Evolutionary conservation across 805 yeast species (phyloP).

Genomic region (Ogataea paradorogensis): DNA sequence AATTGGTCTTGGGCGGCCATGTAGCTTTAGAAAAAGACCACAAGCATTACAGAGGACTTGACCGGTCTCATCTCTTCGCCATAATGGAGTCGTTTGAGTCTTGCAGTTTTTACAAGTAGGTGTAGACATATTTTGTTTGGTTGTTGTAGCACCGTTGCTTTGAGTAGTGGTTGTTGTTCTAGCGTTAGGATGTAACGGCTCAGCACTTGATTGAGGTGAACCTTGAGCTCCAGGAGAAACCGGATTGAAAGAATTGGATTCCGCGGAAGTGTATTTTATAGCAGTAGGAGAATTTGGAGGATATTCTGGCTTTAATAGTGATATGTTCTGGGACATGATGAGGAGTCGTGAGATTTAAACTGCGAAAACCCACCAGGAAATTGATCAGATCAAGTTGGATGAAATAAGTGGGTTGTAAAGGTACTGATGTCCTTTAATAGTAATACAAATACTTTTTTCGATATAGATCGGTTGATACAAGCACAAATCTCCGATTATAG

Average conservation of each 20-base stretch:
- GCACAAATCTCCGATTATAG: constrained; percentile 1
- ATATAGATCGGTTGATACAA: neutral
- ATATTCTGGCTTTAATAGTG: constrained; percentile 12
- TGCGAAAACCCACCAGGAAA: constrained; percentile 6
- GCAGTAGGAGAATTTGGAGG: constrained; percentile 10
- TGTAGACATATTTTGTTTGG: constrained; percentile 57
- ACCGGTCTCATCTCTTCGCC: constrained; percentile 93
- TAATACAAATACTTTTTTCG: neutral
- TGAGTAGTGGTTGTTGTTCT: constrained; percentile 54
- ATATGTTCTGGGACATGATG: constrained; percentile 12
- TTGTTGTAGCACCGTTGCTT: constrained; percentile 61
- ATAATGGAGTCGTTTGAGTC: constrained; percentile 89
- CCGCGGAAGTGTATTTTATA: constrained; percentile 2
- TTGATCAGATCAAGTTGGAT: constrained; percentile 1
- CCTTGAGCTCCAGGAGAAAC: constrained; percentile 11
- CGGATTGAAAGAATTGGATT: constrained; percentile 6
- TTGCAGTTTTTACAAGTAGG: constrained; percentile 87
- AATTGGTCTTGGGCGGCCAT: constrained; percentile 91
- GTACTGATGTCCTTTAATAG: neutral
- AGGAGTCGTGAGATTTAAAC: constrained; percentile 1
- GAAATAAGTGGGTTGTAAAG: neutral
- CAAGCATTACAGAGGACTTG: constrained; percentile 93
- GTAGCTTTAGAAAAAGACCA: constrained; percentile 83
- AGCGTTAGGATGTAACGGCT: constrained; percentile 54
- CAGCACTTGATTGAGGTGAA: constrained; percentile 15